Evolutionary conservation across 805 yeast genomes (phyloP).

Genomic region (Millerozyma acaciae): DNA sequence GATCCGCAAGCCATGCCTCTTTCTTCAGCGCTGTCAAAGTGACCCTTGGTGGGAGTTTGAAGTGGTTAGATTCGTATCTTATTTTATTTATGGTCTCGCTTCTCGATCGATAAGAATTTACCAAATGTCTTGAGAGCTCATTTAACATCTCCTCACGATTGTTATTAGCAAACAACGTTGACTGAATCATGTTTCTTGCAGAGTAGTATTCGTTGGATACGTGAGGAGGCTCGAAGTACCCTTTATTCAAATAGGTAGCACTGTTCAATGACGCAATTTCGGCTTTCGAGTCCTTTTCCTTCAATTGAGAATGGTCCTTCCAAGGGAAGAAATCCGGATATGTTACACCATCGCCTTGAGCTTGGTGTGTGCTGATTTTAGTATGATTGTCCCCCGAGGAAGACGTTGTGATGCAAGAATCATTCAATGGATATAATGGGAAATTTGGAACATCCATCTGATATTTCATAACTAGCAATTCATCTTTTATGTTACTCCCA

Average conservation of each 20-base stretch:
- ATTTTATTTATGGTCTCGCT: slow-evolving; percentile 40
- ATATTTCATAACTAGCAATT: slow-evolving; percentile 31
- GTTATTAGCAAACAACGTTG: slow-evolving; percentile 34
- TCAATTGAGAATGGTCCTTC: slow-evolving; percentile 46
- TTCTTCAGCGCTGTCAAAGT: slow-evolving; percentile 83
- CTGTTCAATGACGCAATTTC: slow-evolving; percentile 54
- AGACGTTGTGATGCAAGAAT: slow-evolving; percentile 5
- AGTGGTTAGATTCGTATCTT: slow-evolving; percentile 33
- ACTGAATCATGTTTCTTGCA: slow-evolving; percentile 58
- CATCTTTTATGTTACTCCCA: slow-evolving; percentile 25
- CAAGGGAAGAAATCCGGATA: slow-evolving; percentile 77
- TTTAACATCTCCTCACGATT: slow-evolving; percentile 32
- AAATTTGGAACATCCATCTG: slow-evolving; percentile 32
- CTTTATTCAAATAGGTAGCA: slow-evolving; percentile 56
- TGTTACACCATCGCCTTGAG: slow-evolving; percentile 10
- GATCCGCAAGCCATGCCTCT: slow-evolving; percentile 80
- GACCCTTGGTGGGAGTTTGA: slow-evolving; percentile 83
- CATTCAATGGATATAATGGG: slow-evolving; percentile 33
- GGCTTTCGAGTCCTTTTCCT: slow-evolving; percentile 22
- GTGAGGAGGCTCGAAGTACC: slow-evolving; percentile 61
- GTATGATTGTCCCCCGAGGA: not conserved
- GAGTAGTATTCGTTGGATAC: slow-evolving; percentile 65
- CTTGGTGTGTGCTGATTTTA: slow-evolving; percentile 1
- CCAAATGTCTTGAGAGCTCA: slow-evolving; percentile 36
- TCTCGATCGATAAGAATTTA: slow-evolving; percentile 34